phyloP scores from a whole-genome alignment of 371 early-diverging fungal genomes.

The Paraphysoderma sedebokerense region DNA sequence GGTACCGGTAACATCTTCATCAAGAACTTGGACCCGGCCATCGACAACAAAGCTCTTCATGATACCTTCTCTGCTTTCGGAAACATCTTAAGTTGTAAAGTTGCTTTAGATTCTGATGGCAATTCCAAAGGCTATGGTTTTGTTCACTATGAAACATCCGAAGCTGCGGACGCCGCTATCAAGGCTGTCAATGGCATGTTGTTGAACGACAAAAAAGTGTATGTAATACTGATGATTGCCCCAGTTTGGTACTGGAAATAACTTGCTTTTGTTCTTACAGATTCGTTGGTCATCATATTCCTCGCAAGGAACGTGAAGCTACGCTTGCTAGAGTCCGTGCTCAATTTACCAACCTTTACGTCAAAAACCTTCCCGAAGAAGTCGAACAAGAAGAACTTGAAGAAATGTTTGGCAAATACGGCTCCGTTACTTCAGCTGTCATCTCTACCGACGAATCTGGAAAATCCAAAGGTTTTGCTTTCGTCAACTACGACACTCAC shows the following conservation, averaged over 20 bases:
- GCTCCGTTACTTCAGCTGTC: constrained; percentile 69
- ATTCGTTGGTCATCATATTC: constrained; percentile 78
- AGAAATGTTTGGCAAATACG: constrained; percentile 69
- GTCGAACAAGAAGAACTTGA: constrained; percentile 68
- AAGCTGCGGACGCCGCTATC: constrained; percentile 93
- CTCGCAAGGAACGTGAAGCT: constrained; percentile 81
- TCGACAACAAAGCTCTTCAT: constrained; percentile 96
- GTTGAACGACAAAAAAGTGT: constrained; percentile 89
- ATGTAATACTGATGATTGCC: constrained; percentile 11
- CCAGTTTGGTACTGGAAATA: background rate
- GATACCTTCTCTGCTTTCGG: constrained; percentile 99
- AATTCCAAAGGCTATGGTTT: constrained; percentile 93
- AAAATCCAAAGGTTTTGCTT: constrained; percentile 83
- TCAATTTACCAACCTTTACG: constrained; percentile 95
- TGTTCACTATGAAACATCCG: constrained; percentile 94
- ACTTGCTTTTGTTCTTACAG: constrained; percentile 6
- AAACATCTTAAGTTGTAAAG: constrained; percentile 96
- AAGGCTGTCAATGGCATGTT: constrained; percentile 96
- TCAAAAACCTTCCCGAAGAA: constrained; percentile 86
- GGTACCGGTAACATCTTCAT: constrained; percentile 98
- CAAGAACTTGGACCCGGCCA: constrained; percentile 94
- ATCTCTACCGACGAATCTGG: constrained; percentile 60
- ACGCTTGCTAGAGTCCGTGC: constrained; percentile 81
- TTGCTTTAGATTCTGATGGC: constrained; percentile 73
- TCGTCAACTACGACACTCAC: constrained; percentile 91